Percentiles rank a stretch among this genome's conserved stretches.
Evolutionary conservation across 192 early-diverging fungal species (phyloP).

Genomic region (Backusella parvicylindrica): DNA sequence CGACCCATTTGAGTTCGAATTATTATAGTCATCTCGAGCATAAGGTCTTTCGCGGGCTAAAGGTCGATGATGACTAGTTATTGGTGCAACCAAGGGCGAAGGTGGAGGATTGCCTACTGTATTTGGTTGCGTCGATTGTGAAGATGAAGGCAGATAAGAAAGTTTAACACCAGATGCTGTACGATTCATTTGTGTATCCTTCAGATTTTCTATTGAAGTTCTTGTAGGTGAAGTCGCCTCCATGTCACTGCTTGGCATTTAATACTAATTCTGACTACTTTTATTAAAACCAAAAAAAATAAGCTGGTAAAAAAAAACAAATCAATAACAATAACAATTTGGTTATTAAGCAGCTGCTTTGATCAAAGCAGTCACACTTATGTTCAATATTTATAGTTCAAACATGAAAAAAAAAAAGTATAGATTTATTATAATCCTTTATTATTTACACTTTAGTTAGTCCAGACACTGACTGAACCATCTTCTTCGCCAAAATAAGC

Average conservation of each 20-base stretch:
- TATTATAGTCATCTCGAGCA: conserved; percentile 11
- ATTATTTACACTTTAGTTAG: not conserved
- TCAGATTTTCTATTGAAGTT: conserved; percentile 3
- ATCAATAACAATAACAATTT: not conserved
- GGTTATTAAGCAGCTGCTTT: not conserved
- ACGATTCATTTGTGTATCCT: not conserved
- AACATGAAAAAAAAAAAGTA: not conserved
- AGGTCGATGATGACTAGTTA: conserved; percentile 1
- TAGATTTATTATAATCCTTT: not conserved
- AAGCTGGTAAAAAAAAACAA: not conserved
- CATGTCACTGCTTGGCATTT: not conserved
- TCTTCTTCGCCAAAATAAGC: conserved; percentile 87
- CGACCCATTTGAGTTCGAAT: not conserved
- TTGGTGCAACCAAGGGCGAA: not conserved
- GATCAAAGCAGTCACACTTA: not conserved
- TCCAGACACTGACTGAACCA: conserved; percentile 57
- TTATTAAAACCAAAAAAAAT: not conserved
- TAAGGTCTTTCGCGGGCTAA: conserved; percentile 6
- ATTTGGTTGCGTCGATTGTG: not conserved
- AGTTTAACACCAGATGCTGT: conserved; percentile 10
- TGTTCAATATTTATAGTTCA: not conserved
- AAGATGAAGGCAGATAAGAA: not conserved
- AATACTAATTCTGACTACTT: not conserved
- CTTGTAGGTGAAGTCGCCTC: not conserved
- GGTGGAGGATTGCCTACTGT: not conserved